Conservation (phyloP, 257 asterid species). For the Capsicum chinense region DNA sequence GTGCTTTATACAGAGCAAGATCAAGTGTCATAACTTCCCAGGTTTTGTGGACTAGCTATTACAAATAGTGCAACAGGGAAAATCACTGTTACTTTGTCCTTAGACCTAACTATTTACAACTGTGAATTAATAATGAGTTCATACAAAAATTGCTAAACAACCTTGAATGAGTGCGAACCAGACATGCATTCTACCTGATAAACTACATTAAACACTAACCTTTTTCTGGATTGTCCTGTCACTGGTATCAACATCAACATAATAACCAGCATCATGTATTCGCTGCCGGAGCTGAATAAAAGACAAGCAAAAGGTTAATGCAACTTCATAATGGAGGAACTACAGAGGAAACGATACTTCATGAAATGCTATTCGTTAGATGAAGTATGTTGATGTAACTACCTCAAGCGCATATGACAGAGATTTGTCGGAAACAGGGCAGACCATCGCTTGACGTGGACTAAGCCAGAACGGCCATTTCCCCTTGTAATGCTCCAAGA, state of each 20-base stretch:
- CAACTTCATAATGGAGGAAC: slow-evolving; percentile 26
- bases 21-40: not conserved
- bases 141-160: not conserved
- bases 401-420: slow-evolving; percentile 82
- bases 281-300: slow-evolving; percentile 65
- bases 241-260: slow-evolving; percentile 81
- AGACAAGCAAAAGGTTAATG: slow-evolving; percentile 6
- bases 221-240: slow-evolving; percentile 93
- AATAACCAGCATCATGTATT: slow-evolving; percentile 79
- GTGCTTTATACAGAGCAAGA: not conserved
- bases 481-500: slow-evolving; percentile 93
- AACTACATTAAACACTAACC: slow-evolving; percentile 47
- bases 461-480: slow-evolving; percentile 99
- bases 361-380: not conserved
- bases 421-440: slow-evolving; percentile 96
- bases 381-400: not conserved
- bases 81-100: not conserved
- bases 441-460: slow-evolving; percentile 96
- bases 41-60: not conserved
- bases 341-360: not conserved
- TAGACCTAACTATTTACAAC: not conserved
- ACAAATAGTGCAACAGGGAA: not conserved
- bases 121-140: not conserved
- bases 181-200: not conserved
- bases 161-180: not conserved